Evolutionary conservation across 495 filamentous ascomycete genomes (phyloP), one percentile per base, ranked within the genome.

Genomic region (Hypoxylon fuscum): DNA sequence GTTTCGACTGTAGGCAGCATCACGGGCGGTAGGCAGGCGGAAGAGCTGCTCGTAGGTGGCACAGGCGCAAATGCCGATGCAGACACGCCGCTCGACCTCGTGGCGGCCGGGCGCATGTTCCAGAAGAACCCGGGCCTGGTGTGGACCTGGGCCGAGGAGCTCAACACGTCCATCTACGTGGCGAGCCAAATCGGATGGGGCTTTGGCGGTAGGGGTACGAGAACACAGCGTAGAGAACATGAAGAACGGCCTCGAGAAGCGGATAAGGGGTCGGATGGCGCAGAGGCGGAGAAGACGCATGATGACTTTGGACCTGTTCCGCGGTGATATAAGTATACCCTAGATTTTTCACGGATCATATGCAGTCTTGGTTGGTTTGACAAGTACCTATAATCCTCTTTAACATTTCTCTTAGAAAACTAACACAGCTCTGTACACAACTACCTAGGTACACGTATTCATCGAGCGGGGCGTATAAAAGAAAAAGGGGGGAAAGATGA

Each of bases 121-220:
- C 87, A 87, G 69, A 89, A 87, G 75, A 85, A 91, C 64, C 87
- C 88, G 0, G 82, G 83, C 0, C 67, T 90, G 21, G 86, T 88
- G 45, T 90, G 87, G 82, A 62, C 75, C 0, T 90, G 81, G 76
- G 88, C 87, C 1, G 83, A 88, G 56, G 86, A 90, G 41, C 71
- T 90, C 18, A 79, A 78, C 5, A 79, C 86, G 8, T 75, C 83
- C 37, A 83, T 87, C 27, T 74, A 83, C 44, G 77, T 85, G 62
- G 85, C 88, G 1, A 84, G 85, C 50, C 87, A 90, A 74, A 90
- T 90, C 55, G 76, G 87, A 1, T 89, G 85, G 87, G 85, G 66
- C 5, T 75, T 75, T 47, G 62, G 62, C 1, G 62, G 62, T 10
- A 53, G 62, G 11, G 62, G 22, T 10, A 61, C 56, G 5, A 55